Base-by-base conservation (phyloP, 2,329 filamentous ascomycete species). In the Lizonia empirigonia region DNA sequence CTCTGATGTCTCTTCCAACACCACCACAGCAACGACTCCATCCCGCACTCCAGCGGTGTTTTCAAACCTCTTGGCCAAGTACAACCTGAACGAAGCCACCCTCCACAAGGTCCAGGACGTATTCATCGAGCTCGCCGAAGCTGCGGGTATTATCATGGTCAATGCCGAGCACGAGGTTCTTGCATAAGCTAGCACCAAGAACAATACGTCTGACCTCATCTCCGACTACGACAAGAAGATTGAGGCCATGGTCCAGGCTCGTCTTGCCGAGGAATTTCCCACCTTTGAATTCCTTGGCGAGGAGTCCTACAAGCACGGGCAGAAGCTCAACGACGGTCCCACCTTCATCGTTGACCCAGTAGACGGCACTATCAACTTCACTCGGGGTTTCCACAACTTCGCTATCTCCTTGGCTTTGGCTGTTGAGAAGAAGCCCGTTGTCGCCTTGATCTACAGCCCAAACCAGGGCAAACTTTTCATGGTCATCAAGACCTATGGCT, bases 211-310 rank as follows among this genome's bases (percentile, higher is more conserved):
- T 13, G 81, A 84, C 53, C 70, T 82, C 2, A 81, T 84, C 30
- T 83, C 81, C 1, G 76, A 79, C 50, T 82, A 80, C 50, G 81
- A 84, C 65, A 77, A 76, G 40, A 78, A 78, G 1, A 77, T 83
- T 5, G 81, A 84, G 56, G 69, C 68, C 1, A 79, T 80, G 75
- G 77, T 82, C 18, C 76, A 75, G 7, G 55, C 63, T 0, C 68
- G 70, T 4, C 69, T 83, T n/a, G 66, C 62, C 20, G 49, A 67
- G 2, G 70, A 70, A 46, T 82, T 80, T 50, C 81, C 81, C 0
- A 30, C 69, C 24, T 79, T 77, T 53, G 62, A 67, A 58, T 75
- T 74, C 44, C 63, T 74, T 0, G 72, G 72, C n/a, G 72, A 75
- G 45, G 71, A 75, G 50, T 66, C 67, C 0, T 68, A 61, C 57